Conservation (phyloP, 2,329 filamentous ascomycete species). For the Hymenoscyphus fructigenus region DNA sequence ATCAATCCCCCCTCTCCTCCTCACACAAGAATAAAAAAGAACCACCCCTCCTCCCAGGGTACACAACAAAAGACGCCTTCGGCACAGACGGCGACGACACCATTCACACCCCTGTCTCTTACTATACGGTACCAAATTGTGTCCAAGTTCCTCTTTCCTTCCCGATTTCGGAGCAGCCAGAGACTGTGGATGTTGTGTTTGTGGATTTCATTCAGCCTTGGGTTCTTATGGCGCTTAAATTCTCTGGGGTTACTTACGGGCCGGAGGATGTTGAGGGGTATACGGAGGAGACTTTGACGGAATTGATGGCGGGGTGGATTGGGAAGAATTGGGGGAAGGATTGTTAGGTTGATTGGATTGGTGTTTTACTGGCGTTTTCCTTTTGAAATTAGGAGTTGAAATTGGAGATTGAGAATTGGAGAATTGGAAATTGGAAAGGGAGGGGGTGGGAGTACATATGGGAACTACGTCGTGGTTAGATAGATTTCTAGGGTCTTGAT, state of each 20-base stretch:
- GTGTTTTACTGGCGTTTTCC: not conserved
- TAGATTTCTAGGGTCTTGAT: too few species aligned
- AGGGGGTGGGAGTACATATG: too few species aligned
- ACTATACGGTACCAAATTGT: conserved; percentile 79
- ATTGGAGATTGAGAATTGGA: not conserved
- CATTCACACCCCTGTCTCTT: conserved; percentile 70
- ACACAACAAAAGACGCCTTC: conserved; percentile 84
- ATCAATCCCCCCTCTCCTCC: conserved; percentile 5
- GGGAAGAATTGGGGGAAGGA: conserved; percentile 52
- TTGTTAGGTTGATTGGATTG: conserved; percentile 24
- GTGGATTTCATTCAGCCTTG: conserved; percentile 87
- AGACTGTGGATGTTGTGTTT: conserved; percentile 83
- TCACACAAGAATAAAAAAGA: conserved; percentile 31
- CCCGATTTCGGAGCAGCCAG: conserved; percentile 53
- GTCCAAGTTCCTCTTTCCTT: conserved; percentile 70
- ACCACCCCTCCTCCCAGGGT: conserved; percentile 61
- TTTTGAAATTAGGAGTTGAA: not conserved
- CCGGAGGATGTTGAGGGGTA: conserved; percentile 51
- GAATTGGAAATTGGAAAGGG: too few species aligned
- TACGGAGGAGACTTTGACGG: conserved; percentile 53
- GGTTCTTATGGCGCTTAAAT: conserved; percentile 71
- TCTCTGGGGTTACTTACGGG: conserved; percentile 52
- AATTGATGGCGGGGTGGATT: conserved; percentile 58
- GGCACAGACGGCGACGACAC: conserved; percentile 89
- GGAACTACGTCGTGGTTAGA: too few species aligned